These are phyloP conservation scores for Leccinum longicurvipes DNA, from an alignment of 768 basidiomycete species.

Conservation along the genomic window DNA sequence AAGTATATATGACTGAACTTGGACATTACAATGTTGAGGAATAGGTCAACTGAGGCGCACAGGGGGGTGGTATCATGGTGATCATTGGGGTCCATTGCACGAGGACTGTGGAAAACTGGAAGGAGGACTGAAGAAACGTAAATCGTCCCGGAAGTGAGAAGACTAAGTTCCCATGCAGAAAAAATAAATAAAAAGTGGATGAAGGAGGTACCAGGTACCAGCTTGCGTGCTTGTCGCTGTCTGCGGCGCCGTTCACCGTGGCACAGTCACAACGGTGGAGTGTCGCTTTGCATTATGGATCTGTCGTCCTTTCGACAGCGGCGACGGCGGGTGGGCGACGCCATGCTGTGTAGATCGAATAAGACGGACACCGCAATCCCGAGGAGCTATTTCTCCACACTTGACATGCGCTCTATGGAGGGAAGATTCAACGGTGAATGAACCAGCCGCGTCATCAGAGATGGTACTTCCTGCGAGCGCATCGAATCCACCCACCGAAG, in stretches of 20 bases:
- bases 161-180: conserved; percentile 3
- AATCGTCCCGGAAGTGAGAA: conserved; percentile 7
- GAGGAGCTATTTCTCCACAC: conserved; percentile 79
- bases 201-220: not conserved
- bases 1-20: conserved; percentile 8
- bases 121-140: conserved; percentile 6
- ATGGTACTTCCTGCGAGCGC: conserved; percentile 7
- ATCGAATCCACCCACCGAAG: conserved; percentile 46
- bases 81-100: conserved; percentile 19
- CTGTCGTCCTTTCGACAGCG: conserved; percentile 27
- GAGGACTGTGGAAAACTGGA: not conserved
- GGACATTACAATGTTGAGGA: conserved; percentile 18
- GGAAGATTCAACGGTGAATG: conserved; percentile 9
- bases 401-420: conserved; percentile 72
- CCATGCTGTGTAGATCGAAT: conserved; percentile 24
- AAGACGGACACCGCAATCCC: conserved; percentile 68
- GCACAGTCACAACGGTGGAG: conserved; percentile 20
- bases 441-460: conserved; percentile 16
- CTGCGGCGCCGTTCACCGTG: conserved; percentile 22
- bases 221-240: conserved; percentile 16
- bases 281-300: conserved; percentile 27
- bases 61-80: conserved; percentile 10
- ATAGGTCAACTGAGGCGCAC: conserved; percentile 1
- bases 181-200: conserved; percentile 1
- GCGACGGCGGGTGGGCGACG: conserved; percentile 19